phyloP scores from a whole-genome alignment of 805 yeast species.

The Candida pseudoglaebosa region DNA sequence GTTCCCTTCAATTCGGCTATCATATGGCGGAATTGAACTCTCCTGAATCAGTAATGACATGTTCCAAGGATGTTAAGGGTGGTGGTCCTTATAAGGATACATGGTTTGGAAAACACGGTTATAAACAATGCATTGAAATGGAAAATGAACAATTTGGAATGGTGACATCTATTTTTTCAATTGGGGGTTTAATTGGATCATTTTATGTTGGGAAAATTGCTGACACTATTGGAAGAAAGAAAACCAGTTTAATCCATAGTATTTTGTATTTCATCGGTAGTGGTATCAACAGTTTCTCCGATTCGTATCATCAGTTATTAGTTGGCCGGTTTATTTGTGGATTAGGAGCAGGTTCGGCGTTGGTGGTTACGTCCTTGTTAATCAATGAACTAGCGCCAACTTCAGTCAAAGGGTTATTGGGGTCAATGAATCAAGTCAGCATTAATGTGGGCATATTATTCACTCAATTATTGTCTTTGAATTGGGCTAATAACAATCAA shows the following conservation, averaged over 20 bases:
- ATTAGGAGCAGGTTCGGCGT: conserved; percentile 79
- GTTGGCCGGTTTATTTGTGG: conserved; percentile 80
- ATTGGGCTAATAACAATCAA: conserved; percentile 56
- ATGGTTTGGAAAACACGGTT: conserved; percentile 39
- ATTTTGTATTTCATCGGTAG: conserved; percentile 59
- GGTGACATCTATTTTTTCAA: conserved; percentile 71
- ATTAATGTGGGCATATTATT: conserved; percentile 80
- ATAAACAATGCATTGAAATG: conserved; percentile 54
- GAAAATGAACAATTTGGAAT: conserved; percentile 59
- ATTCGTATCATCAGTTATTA: conserved; percentile 40
- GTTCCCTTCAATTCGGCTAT: conserved; percentile 87
- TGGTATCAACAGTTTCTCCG: conserved; percentile 49
- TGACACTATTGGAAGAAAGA: conserved; percentile 61
- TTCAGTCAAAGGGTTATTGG: conserved; percentile 67
- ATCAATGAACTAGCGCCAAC: conserved; percentile 78
- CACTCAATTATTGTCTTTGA: conserved; percentile 72
- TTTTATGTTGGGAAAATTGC: conserved; percentile 62
- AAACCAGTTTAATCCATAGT: conserved; percentile 49
- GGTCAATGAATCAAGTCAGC: conserved; percentile 85
- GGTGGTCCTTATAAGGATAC: conserved; percentile 28
- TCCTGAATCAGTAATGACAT: conserved; percentile 69
- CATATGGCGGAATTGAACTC: conserved; percentile 95
- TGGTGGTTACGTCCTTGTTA: conserved; percentile 80
- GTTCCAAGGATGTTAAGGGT: conserved; percentile 37
- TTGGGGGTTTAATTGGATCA: conserved; percentile 83